Percentiles rank a stretch among this genome's conserved stretches.
Conservation (phyloP, 2,329 filamentous ascomycete species). For the Annulohypoxylon truncatum region DNA sequence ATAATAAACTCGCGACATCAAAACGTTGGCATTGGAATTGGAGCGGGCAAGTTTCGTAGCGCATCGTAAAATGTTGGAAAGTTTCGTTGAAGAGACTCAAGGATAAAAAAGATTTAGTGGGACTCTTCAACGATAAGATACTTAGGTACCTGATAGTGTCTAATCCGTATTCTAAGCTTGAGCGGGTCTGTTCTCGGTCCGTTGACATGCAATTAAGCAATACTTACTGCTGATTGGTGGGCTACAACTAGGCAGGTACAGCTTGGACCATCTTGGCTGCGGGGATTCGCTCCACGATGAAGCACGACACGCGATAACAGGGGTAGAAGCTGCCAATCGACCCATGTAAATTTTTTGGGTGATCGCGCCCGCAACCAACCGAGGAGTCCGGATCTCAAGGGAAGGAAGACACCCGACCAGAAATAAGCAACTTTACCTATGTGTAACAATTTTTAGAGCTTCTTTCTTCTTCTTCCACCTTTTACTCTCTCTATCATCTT, state of each 20-base stretch:
- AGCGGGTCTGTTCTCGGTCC: neutral
- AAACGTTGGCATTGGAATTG: neutral
- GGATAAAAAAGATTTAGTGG: constrained; percentile 27
- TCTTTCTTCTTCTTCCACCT: neutral
- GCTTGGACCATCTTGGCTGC: constrained; percentile 11
- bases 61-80: constrained; percentile 1
- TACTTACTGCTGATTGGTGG: neutral
- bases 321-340: constrained; percentile 22
- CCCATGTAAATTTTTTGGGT: constrained; percentile 18
- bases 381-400: constrained; percentile 22
- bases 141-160: neutral
- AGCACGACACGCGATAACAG: constrained; percentile 26
- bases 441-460: neutral
- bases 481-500: neutral
- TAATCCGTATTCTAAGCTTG: neutral
- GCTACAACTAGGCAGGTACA: neutral
- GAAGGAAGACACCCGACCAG: neutral
- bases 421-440: constrained; percentile 2
- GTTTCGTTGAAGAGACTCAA: constrained; percentile 1
- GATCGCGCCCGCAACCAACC: constrained; percentile 17
- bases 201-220: constrained; percentile 2
- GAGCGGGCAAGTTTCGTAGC: neutral
- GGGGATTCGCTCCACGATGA: constrained; percentile 5
- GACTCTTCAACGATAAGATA: constrained; percentile 14
- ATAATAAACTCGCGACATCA: constrained; percentile 11